Evolutionary conservation across 768 basidiomycete genomes (phyloP).

Genomic region (Naganishia vaughanmartiniae): DNA sequence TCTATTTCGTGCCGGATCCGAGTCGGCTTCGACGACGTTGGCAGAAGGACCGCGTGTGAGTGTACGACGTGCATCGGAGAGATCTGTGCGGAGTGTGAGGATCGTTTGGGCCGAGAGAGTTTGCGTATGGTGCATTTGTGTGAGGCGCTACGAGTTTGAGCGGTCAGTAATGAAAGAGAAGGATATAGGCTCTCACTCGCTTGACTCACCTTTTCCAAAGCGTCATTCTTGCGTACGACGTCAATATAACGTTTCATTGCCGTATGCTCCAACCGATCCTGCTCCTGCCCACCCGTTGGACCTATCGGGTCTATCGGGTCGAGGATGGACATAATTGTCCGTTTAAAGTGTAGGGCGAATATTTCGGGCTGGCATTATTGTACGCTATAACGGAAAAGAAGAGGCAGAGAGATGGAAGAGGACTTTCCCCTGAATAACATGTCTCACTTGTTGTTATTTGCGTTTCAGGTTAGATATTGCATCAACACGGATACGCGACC

Average conservation of each 20-base stretch:
- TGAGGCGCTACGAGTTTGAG: not conserved
- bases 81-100: constrained; percentile 30
- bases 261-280: constrained; percentile 31
- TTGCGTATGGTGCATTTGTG: constrained; percentile 12
- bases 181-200: not conserved
- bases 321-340: not conserved
- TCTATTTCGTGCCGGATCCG: not conserved
- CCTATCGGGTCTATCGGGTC: not conserved
- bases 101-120: constrained; percentile 22
- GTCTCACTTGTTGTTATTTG: not conserved
- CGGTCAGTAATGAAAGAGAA: not conserved
- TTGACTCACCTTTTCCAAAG: constrained; percentile 46
- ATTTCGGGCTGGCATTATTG: too few relatives aligned
- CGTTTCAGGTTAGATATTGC: not conserved
- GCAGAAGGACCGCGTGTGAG: not conserved
- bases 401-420: not conserved
- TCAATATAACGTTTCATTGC: constrained; percentile 44
- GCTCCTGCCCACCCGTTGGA: not conserved
- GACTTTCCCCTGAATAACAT: constrained; percentile 2
- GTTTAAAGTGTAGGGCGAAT: too few relatives aligned
- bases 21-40: not conserved
- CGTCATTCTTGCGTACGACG: constrained; percentile 44
- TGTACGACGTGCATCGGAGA: constrained; percentile 1
- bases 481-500: not conserved
- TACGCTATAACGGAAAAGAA: too few relatives aligned